phyloP scores from a whole-genome alignment of 2,329 filamentous ascomycete species.

The Paecilomyces sp. region DNA sequence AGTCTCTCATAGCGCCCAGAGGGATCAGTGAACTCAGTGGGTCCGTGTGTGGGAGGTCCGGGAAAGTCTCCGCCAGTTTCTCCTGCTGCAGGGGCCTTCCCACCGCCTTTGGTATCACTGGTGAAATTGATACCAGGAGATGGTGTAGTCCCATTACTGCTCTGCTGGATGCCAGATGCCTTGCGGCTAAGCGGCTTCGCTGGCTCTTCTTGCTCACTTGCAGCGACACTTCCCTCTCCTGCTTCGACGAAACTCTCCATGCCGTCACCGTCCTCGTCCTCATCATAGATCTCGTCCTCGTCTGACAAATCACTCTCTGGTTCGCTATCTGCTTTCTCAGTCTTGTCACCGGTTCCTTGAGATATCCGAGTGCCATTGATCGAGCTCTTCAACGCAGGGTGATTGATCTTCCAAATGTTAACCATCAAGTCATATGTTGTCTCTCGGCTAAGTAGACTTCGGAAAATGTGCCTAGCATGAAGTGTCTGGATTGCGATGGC shows the following conservation, averaged over 20 bases:
- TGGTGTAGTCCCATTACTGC: conserved; percentile 23
- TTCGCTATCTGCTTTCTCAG: conserved; percentile 66
- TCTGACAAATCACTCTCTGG: conserved; percentile 71
- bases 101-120: conserved; percentile 38
- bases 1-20: conserved; percentile 76
- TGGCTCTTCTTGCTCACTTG: conserved; percentile 42
- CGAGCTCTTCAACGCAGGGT: conserved; percentile 84
- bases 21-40: conserved; percentile 78
- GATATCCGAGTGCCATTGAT: conserved; percentile 81
- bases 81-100: conserved; percentile 36
- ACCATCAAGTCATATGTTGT: conserved; percentile 95
- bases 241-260: conserved; percentile 56
- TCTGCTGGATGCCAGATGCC: conserved; percentile 50
- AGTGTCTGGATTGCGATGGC: conserved; percentile 94
- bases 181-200: conserved; percentile 60
- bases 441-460: conserved; percentile 88
- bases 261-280: conserved; percentile 46
- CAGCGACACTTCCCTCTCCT: conserved; percentile 46
- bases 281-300: conserved; percentile 55
- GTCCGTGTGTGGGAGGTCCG: conserved; percentile 70
- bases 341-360: conserved; percentile 79
- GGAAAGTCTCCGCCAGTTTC: conserved; percentile 59
- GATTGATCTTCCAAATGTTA: conserved; percentile 96
- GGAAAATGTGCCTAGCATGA: conserved; percentile 92
- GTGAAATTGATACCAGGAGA: conserved; percentile 25